Base-by-base conservation (phyloP, 2,329 filamentous ascomycete species). In the Tolypocladium capitatum region DNA sequence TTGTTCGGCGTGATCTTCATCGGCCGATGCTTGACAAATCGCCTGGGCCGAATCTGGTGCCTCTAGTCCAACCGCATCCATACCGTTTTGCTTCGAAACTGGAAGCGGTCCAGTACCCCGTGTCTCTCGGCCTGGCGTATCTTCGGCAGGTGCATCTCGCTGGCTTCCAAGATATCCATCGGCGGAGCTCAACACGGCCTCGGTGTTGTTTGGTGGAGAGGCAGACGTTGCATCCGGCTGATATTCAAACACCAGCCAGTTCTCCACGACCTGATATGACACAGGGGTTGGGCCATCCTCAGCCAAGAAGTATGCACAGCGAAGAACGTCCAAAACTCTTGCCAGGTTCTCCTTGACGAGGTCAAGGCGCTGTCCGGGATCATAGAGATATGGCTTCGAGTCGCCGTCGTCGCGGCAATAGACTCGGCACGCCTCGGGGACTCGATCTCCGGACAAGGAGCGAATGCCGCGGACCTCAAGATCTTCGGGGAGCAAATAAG, bases 401-500 rank as follows among this genome's bases (percentile, higher is more conserved):
- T 59, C 60, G 24, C 62, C 63, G 31, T 60, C 56, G 21, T 64
- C 60, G 24, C 53, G 52, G 45, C 61, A 64, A 48, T 64, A 67
- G 16, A 68, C 61, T 47, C 66, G 63, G 48, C 70, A 73, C 27
- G 62, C 61, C 36, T 62, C 53, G 1, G 68, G 67, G 5, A 74
- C 57, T 10, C 56, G 50, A 1, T 64, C 58, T 20, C 64, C 61
- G 40, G 64, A 63, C 18, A 76, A 59, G 3, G 71, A 66, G 16
- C 63, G 61, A 30, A 75, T 57, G 4, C 73, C 72, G 13, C 69
- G 58, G 16, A 68, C 62, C 49, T 72, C 64, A 48, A 72, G 53
- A 48, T 80, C 76, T 55, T 80, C 76, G 0, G 64, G 54, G 1
- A 80, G 66, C 20, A 78, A 62, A 56, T 78, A 79, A 14, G 67